phyloP scores from a whole-genome alignment of 1,284 basidiomycete genomes.

The Spongispora temasekensis region DNA sequence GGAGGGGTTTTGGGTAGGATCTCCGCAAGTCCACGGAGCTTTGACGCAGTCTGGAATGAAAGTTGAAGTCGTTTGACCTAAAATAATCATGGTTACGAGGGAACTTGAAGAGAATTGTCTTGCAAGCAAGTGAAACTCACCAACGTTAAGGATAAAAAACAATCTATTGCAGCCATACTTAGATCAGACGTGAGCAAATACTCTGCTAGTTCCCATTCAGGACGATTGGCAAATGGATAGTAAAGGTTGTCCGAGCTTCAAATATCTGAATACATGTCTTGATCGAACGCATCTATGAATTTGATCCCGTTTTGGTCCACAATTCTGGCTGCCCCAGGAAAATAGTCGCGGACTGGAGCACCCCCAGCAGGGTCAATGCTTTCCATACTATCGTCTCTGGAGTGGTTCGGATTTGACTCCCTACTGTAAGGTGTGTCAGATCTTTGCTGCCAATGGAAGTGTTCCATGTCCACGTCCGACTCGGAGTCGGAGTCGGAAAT shows the following conservation, averaged over 20 bases:
- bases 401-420: not conserved
- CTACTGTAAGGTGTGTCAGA: not conserved
- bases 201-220: conserved; percentile 2
- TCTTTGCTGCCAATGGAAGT: not conserved
- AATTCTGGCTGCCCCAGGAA: not conserved
- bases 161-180: conserved; percentile 2
- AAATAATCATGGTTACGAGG: not conserved
- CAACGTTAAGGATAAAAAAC: not conserved
- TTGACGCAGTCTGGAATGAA: not conserved
- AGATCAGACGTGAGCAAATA: not conserved
- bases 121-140: not conserved
- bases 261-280: not conserved
- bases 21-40: not conserved
- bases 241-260: not conserved
- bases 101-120: not conserved
- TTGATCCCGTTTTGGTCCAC: not conserved
- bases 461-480: not conserved
- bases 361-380: not conserved
- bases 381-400: not conserved
- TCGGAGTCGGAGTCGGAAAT: not conserved
- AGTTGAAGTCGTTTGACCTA: not conserved
- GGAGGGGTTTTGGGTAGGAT: not conserved
- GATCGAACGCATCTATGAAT: conserved; percentile 1
- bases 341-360: not conserved
- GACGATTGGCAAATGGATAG: not conserved